These are phyloP conservation scores for Ascochyta lentis DNA, from an alignment of 2,329 filamentous ascomycete species.

Conservation along the genomic window DNA sequence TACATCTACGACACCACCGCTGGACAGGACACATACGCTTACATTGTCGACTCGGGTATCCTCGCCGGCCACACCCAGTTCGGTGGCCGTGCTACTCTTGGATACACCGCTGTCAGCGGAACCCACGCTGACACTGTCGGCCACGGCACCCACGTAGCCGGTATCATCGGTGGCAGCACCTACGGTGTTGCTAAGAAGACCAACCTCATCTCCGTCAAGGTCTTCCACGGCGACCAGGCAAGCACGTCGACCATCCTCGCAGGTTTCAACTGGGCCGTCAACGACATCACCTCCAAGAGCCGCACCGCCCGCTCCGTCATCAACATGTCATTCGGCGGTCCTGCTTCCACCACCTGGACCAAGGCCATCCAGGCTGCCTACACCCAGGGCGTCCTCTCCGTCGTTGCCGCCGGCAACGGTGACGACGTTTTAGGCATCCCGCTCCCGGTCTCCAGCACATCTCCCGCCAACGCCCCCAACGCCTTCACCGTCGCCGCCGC, in stretches of 20 bases:
- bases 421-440: slow-evolving; percentile 13
- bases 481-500: slow-evolving; percentile 41
- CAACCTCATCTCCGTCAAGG: slow-evolving; percentile 40
- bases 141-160: slow-evolving; percentile 33
- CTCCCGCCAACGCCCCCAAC: slow-evolving; percentile 35
- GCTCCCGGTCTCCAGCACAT: slow-evolving; percentile 24
- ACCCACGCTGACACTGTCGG: slow-evolving; percentile 26
- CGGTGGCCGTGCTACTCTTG: slow-evolving; percentile 28
- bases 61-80: slow-evolving; percentile 55
- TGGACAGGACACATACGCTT: slow-evolving; percentile 54
- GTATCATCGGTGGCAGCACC: slow-evolving; percentile 24
- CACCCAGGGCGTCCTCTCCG: slow-evolving; percentile 32
- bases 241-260: slow-evolving; percentile 22
- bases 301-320: slow-evolving; percentile 27
- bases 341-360: slow-evolving; percentile 29
- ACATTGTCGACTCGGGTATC: slow-evolving; percentile 70
- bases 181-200: slow-evolving; percentile 31
- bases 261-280: slow-evolving; percentile 34
- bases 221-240: slow-evolving; percentile 21
- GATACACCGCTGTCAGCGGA: slow-evolving; percentile 21
- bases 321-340: slow-evolving; percentile 42
- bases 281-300: slow-evolving; percentile 27
- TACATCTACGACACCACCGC: slow-evolving; percentile 29
- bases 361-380: slow-evolving; percentile 34
- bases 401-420: slow-evolving; percentile 45